Base-by-base conservation (phyloP, 1,284 basidiomycete species). In the Phenoliferia sp. region DNA sequence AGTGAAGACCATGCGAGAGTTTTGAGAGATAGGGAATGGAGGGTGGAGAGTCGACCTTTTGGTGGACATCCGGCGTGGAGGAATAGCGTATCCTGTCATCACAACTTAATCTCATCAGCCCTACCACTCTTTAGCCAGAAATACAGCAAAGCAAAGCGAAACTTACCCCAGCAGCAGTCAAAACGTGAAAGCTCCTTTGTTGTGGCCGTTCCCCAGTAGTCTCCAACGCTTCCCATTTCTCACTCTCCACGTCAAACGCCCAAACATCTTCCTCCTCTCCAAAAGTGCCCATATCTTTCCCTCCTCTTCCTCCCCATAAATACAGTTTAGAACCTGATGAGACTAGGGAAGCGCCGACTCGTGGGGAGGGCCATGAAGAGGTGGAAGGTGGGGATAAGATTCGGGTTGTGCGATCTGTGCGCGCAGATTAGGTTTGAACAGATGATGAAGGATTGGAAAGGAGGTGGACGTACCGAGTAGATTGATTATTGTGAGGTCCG, bases 261-360 rank as follows among this genome's bases (percentile, higher is more conserved):
- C 71, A 75, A 55, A 67, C 75, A 35, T 67, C 61, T 3, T 61
- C 54, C 31, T 59, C 61, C 2, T 39, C 62, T 2, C 58, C 64
- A 29, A 82, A 73, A 3, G 80, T 80, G 1, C 77, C 70, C 80
- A 80, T 80, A 57, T 81, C 78, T 31, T 75, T 72, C 1, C 81
- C 81, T 6, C 83, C 81, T 15, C 82, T 76, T 0, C 83, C 82
- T 9, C 81, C 82, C 80, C 81, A 84, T 39, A 82, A 59, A 68
- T 81, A 83, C 32, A 84, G 57, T 22, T 54, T 17, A 4, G 29
- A 33, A 3, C 69, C 71, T 10, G 65, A 62, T 32, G 73, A 36
- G 48, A 75, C 73, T 19, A 80, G 73, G 28, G 79, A 68, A 1
- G 80, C 74, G 1, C 82, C 82, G 22, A 84, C 79, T 9, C 80